phyloP scores from a whole-genome alignment of 306 rosid species.

The Cicer arietinum region DNA sequence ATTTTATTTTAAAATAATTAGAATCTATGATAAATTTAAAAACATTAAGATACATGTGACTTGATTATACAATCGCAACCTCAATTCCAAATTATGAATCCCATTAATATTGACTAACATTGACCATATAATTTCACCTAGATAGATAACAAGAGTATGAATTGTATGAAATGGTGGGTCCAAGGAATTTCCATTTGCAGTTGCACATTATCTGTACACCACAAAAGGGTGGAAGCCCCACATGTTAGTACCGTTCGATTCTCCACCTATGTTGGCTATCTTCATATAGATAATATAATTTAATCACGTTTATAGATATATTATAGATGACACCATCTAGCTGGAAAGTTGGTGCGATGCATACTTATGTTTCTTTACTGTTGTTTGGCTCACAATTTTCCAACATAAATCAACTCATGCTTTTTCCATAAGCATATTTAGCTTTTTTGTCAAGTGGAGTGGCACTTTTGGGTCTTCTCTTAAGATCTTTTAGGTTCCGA shows the following conservation, averaged over 20 bases:
- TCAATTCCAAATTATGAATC: not conserved
- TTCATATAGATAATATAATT: slow-evolving; percentile 15
- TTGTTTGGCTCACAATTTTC: slow-evolving; percentile 51
- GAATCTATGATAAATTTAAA: no score
- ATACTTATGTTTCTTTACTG: slow-evolving; percentile 46
- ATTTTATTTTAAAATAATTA: no score
- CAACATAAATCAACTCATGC: slow-evolving; percentile 44
- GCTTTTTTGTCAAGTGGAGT: slow-evolving; percentile 49
- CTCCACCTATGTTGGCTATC: slow-evolving; percentile 15
- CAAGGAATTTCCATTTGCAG: slow-evolving; percentile 32
- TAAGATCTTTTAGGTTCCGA: slow-evolving; percentile 38
- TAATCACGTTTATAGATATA: not conserved
- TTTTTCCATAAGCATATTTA: slow-evolving; percentile 46
- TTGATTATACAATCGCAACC: no score
- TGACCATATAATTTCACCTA: no score
- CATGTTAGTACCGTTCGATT: slow-evolving; percentile 44
- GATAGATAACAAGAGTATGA: not conserved
- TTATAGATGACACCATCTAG: slow-evolving; percentile 43
- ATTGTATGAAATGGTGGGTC: slow-evolving; percentile 50
- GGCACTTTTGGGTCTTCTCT: slow-evolving; percentile 41
- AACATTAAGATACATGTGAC: no score
- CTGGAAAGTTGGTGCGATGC: slow-evolving; percentile 46
- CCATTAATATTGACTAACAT: not conserved
- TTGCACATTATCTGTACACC: slow-evolving; percentile 46
- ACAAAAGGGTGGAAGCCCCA: slow-evolving; percentile 44